Evolutionary conservation across 495 filamentous ascomycete genomes (phyloP), one percentile per base, ranked within the genome.

Genomic region (Neurospora tetraspora): DNA sequence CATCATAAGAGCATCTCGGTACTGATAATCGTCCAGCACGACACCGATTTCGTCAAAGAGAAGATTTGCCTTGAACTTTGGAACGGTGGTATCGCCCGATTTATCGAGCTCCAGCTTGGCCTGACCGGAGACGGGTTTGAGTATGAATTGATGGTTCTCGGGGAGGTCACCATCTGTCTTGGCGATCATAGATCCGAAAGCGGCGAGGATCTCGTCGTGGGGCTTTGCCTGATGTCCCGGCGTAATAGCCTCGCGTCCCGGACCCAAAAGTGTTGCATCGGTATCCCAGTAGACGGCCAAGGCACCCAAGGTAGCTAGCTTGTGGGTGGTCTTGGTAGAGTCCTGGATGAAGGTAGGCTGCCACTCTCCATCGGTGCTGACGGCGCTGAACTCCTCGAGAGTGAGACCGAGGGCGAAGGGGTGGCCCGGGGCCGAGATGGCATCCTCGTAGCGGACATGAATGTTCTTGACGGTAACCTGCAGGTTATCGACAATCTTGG

Each of bases 391-490:
- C 79, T 98, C 96, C 76, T 96, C 91, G 71, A 99, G 86, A 2
- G 94, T 98, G 73, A 98, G 75, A 36, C 96, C 96, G 43, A 94
- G 85, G 23, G 96, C 93, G 78, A 99, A 99, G 2, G 96, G 94
- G 80, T 99, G 96, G 14, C 94, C 94, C 3, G 94, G 94, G 10
- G 95, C 93, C 45, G 94, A 93, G 74, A 98, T 92, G n/a, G 94
- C 93, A 80, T 99, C 96, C 80, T 99, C 96, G 81, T 98, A 99
- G 73, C 96, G 91, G 69, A 99, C 88, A 80, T 99, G 96, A 69
- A 99, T 96, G 78, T 98, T 98, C 86, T 97, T 98, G 80, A 99
- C 91, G 31, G 91, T 96, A 72, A 99, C 91, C 81, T 99, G 96
- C 40, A 99, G 86, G 78, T 99, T 99, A 84, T 99, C 95, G 74